A percentile compares a stretch with the other conserved stretches of the same genome.
Conservation (phyloP, 73 alveolate species). For the Halteria grandinella region DNA sequence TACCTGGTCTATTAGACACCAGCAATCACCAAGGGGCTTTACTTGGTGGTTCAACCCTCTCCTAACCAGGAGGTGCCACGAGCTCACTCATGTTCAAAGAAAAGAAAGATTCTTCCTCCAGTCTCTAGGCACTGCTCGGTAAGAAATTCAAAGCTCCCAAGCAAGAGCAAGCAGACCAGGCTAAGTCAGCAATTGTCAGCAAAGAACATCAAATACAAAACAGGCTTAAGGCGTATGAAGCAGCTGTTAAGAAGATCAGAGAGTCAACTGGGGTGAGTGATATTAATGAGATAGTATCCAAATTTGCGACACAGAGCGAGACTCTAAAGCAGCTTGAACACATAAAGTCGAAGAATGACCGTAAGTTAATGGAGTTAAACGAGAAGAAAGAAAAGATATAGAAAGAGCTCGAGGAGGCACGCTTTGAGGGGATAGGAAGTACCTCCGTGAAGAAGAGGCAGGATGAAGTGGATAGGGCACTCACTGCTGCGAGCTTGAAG, state of each 20-base stretch:
- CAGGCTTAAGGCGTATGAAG: conserved; percentile 72
- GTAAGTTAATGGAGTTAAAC: conserved; percentile 74
- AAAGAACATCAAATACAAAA: background rate
- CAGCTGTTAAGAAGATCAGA: conserved; percentile 77
- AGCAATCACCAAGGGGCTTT: too few species aligned
- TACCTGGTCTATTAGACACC: too few species aligned
- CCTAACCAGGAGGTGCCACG: too few species aligned
- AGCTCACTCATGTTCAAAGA: too few species aligned
- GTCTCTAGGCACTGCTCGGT: too few species aligned
- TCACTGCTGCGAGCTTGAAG: conserved; percentile 68
- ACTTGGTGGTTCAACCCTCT: too few species aligned
- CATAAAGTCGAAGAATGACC: conserved; percentile 85
- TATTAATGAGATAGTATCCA: conserved; percentile 98
- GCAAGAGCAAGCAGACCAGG: too few species aligned
- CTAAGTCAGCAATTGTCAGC: background rate
- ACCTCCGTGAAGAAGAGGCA: conserved; percentile 91
- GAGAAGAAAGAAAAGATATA: conserved; percentile 81
- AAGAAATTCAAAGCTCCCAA: too few species aligned
- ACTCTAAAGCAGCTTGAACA: conserved; percentile 89
- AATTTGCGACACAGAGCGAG: conserved; percentile 96
- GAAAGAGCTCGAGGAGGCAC: conserved; percentile 79
- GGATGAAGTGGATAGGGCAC: conserved; percentile 90
- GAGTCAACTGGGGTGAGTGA: conserved; percentile 99
- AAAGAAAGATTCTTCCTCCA: too few species aligned
- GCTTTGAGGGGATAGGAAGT: conserved; percentile 90